Base-by-base conservation (phyloP, 2,329 filamentous ascomycete genomes). In the Hymenoscyphus linearis region DNA sequence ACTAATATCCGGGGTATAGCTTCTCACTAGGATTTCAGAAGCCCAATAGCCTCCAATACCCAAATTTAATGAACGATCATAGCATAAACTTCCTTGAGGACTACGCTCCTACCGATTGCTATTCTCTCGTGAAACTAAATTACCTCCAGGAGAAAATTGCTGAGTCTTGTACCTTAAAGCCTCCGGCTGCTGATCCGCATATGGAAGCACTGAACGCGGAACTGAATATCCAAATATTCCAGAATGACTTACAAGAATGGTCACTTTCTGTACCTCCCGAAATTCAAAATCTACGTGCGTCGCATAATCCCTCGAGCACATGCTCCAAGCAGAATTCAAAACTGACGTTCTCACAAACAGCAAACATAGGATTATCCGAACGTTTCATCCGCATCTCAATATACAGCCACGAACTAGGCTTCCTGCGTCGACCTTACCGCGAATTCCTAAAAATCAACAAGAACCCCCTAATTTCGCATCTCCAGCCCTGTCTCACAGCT, bases 331-430 rank as follows among this genome's bases (percentile, higher is more conserved):
- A 7, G 27, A 52, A 7, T 52, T 3, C 7, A 10, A 18, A 22
- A 44, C 36, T 37, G 22, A 22, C 27, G 3, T 27, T 52, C 26
- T 10, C 14, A 44, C 22, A 6, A 47, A 13, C 27, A 70, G 69
- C 66, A 37, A 60, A 61, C 18, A 34, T 70, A 12, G 58, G 50
- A 1, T 27, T 71, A 0, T 58, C 66, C 0, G 61, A 66, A 27
- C 64, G 59, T 40, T 67, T 64, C 57, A 55, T 61, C 4, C 44
- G 58, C 16, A 55, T 66, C 9, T 55, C 61, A 16, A 64, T 71
- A 34, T 71, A 71, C 62, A 60, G 66, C 35, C 60, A 70, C 52
- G 50, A 66, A 2, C 65, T 72, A 6, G 66, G 67, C 1, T 67
- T 71, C 34, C 58, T 69, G 10, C 58, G 61, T 2, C 65, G 63